Base-by-base conservation (phyloP, 1,139 yeast genomes). In the Saccharomyces hybrid region DNA sequence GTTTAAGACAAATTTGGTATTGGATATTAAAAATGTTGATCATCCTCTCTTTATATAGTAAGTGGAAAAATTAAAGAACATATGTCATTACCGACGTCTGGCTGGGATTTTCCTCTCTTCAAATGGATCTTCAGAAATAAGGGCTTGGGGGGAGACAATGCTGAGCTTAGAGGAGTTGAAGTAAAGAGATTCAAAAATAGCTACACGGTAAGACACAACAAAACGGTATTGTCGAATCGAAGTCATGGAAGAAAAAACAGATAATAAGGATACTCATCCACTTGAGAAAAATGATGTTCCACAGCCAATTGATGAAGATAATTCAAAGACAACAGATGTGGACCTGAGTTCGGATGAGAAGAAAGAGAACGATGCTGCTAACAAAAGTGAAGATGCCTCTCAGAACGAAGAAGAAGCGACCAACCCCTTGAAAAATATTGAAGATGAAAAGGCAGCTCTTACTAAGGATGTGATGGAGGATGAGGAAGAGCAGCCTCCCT, bases 401-500 rank as follows among this genome's bases (percentile, higher is more conserved):
- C 20, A 16, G 23, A 14, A 7, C 25, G 42, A 38, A 16, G 23
- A 38, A 38, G 42, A 16, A 38, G 41, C 16, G 9, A 34, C 41
- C 16, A 31, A 11, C 13, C 9, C 9, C 16, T 34, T 5, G 8
- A 6, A 14, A 14, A 16, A 9, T 38, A 6, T 8, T 38, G 42
- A 38, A 4, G 42, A 14, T 14, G 11, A 14, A 16, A 38, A 38
- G 42, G 42, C 23, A 14, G 42, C n/a, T 14, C 7, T 23, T 38
- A 8, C 23, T 14, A 14, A 38, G 42, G 23, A 38, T 16, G 13
- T 5, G 11, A 16, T 8, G 9, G 52, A 48, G n/a, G 54, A 46
- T 4, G 52, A 52, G 5, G 57, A 54, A 9, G 55, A 65, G 1
- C 80, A 84, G 13, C 96, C 96, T 5, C 80, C 86, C 14, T 79